Evolutionary conservation across 257 asterid genomes (phyloP), one percentile per base, ranked within the genome.

Genomic region (Linaria vulgaris): DNA sequence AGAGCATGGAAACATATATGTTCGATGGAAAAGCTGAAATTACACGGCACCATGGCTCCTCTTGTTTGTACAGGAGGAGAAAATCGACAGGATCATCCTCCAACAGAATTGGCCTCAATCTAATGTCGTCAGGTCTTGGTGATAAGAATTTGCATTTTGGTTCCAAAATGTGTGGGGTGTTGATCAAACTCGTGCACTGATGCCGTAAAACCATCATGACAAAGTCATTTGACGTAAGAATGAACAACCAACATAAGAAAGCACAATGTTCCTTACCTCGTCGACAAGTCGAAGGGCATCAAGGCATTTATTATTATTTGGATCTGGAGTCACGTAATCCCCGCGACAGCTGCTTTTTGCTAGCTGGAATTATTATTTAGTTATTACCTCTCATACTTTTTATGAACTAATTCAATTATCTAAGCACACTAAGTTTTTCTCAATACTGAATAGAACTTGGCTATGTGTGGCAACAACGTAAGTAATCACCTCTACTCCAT

Each of bases 341-440:
- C 73, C 73, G 31, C 47, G 7, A 17, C 74, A 74, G 51, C 74
- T 69, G 44, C 60, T 49, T 30, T 69, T 61, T 14, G 79, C 71
- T 15, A 46, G 12, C 71, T 67, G 47, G 43, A 41, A 4, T 63
- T 21, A 20, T n/a, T 23, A 60, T 9, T 11, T 20, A 11, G 15
- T 10, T 52, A 22, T 11, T 1, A 2, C 1, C 15, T 17, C 19
- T 20, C 56, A 20, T 27, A 27, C 19, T 5, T 20, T 52, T 52
- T 9, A 6, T 9, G 25, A 19, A 52, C 56, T 9, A 13, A 22
- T 27, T 6, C 3, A 10, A 19, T 30, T 16, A 52, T 31, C 25
- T 23, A 52, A 9, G 25, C 25, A n/a, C n/a, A n/a, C n/a, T n/a
- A n/a, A n/a, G n/a, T n/a, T n/a, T n/a, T n/a, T n/a, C n/a, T n/a